Base-by-base conservation (phyloP, 345 rosid genomes). In the Barbarea vulgaris region DNA sequence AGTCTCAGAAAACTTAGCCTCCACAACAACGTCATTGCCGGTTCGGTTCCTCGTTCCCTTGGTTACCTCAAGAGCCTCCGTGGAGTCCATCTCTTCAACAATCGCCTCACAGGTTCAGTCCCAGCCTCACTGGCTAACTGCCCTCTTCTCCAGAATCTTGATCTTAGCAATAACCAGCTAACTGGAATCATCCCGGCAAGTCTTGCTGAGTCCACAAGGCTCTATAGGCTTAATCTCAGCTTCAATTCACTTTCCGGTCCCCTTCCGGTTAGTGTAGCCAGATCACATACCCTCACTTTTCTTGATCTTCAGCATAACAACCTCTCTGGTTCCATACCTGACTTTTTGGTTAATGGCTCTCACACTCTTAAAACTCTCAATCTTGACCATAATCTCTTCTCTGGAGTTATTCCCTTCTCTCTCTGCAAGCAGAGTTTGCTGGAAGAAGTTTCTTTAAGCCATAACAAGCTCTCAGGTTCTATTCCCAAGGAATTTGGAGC, bases 61-160 rank as follows among this genome's bases (percentile, higher is more conserved):
- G 96, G 96, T n/a, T 87, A 70, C 60, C 96, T 95, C 50, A 83
- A 77, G 14, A 69, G 83, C 75, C 93, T 95, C 59, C 83, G 92
- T 69, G 99, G 97, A 0, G 82, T 95, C 54, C 80, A 90, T 77
- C 92, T 95, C 62, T 95, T 95, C 86, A 95, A 95, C 85, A 95
- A 95, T 74, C 83, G 81, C 57, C 91, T 95, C 81, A 80, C 93
- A 0, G 99, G 97, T 70, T 87, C 92, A 0, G 74, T 93, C 79
- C 97, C 98, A 58, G 81, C 90, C 51, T 83, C 94, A 2, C 75
- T 93, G 17, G 96, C 95, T 67, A 83, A 82, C 81, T 86, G 88
- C 59, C 88, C 65, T 67, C 51, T 71, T 75, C 91, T 93, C 70
- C 98, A 85, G 72, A 81, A 82, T 72, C 87, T 93, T 41, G 97